Conservation (phyloP, 768 basidiomycete genomes). For the Kwoniella sp. region DNA sequence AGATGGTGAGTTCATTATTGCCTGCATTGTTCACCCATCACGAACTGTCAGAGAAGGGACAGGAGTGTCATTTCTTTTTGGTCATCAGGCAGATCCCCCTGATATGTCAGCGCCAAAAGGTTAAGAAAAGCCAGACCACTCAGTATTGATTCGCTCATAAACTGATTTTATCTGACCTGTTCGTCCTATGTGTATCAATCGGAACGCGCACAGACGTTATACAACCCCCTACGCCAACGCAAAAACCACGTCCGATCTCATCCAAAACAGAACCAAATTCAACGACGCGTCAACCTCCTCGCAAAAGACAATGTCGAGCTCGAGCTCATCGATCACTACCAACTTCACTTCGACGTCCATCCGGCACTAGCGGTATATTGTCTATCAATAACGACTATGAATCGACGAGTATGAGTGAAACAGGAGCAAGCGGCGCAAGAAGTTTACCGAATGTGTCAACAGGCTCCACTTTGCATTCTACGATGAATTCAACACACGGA, state of each 20-base stretch:
- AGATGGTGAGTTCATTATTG: slow-evolving; percentile 27
- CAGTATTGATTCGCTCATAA: too few species aligned
- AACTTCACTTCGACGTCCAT: neutral
- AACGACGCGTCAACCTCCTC: slow-evolving; percentile 12
- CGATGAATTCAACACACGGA: neutral
- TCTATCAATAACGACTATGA: neutral
- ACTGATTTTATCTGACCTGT: too few species aligned
- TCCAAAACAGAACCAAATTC: slow-evolving; percentile 3
- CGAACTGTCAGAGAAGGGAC: too few species aligned
- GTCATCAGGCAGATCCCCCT: too few species aligned
- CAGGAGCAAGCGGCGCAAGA: neutral
- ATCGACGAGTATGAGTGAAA: neutral
- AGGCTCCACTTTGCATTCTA: neutral
- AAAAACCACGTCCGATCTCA: slow-evolving; percentile 31
- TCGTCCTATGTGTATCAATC: neutral
- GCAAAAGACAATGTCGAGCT: slow-evolving; percentile 35
- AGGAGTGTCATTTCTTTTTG: too few species aligned
- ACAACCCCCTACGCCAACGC: slow-evolving; percentile 31
- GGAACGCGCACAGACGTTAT: slow-evolving; percentile 14
- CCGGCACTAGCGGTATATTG: neutral
- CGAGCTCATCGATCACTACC: slow-evolving; percentile 36
- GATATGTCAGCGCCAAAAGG: too few species aligned
- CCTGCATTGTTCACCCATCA: too few species aligned
- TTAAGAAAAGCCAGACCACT: too few species aligned
- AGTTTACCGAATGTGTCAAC: neutral